These are phyloP conservation scores for Aegilops umbellulata DNA, from an alignment of 176 grass and related monocot genomes.

Conservation along the genomic window DNA sequence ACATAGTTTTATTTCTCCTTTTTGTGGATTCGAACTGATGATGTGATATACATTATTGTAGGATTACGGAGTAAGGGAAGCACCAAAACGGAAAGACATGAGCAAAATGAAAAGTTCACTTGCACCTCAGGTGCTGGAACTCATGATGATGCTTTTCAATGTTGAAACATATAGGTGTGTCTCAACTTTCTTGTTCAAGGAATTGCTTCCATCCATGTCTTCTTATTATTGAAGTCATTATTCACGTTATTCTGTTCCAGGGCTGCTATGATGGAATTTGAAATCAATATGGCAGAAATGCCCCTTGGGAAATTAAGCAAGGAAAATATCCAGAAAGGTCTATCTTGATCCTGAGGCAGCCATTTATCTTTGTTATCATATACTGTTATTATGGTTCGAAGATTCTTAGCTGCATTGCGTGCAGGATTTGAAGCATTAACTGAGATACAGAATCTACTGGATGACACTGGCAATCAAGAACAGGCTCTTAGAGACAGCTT, in stretches of 20 bases:
- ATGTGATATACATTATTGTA: constrained; percentile 41
- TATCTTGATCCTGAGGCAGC: constrained; percentile 9
- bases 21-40: background rate
- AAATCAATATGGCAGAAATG: constrained; percentile 99
- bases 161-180: constrained; percentile 83
- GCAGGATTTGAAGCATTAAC: constrained; percentile 92
- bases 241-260: constrained; percentile 30
- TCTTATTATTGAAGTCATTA: background rate
- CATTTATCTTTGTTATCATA: background rate
- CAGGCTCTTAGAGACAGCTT: constrained; percentile 74
- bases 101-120: constrained; percentile 76
- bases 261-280: constrained; percentile 93
- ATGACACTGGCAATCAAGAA: constrained; percentile 47
- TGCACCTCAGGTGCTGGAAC: constrained; percentile 72
- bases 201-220: background rate
- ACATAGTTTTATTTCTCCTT: background rate
- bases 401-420: constrained; percentile 2
- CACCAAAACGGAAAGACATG: constrained; percentile 55
- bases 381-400: constrained; percentile 28
- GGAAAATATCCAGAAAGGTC: constrained; percentile 88
- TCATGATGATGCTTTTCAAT: constrained; percentile 95
- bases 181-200: constrained; percentile 23
- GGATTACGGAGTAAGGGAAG: constrained; percentile 88
- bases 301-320: constrained; percentile 98
- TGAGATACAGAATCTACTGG: constrained; percentile 87